Evolutionary conservation across 768 basidiomycete genomes (phyloP), one percentile per base, ranked within the genome.

Genomic region (Collybia sordida): DNA sequence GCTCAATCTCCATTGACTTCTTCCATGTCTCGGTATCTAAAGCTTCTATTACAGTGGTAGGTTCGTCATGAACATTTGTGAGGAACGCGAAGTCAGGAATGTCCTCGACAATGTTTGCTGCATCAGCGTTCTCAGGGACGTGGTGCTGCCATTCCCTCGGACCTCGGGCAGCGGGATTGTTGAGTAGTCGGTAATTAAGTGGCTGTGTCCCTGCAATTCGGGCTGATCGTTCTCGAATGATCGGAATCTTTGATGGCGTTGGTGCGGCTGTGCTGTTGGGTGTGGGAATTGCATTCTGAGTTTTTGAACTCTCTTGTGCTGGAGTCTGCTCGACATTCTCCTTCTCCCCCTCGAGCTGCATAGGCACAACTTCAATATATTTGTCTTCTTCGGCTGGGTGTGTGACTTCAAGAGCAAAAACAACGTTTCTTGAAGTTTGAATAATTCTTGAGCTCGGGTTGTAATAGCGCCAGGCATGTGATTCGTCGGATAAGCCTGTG

Each of bases 1-100:
- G 43, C 41, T 69, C 61, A 14, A 57, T 45, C 9, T 64, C 50
- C 59, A 68, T 62, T 7, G 60, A 61, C 5, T 52, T 27, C 41
- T 57, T 52, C 65, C 60, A 65, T 18, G 63, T 28, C 0, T 47
- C 14, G 21, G 17, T 42, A 18, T 36, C 22, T 19, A 51, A 17
- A 38, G 53, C 53, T 35, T 58, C 53, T 0, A 49, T n/a, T 3
- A 54, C 7, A 3, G 23, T 49, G 12, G 45, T 19, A 4, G 56
- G 52, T 25, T 57, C 42, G 22, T 35, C 23, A 7, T 52, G 28
- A 19, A 17, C 12, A 4, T 36, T 23, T 4, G 24, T 47, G 35
- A 57, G 41, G 50, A 54, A 45, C 5, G 27, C 47, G 5, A 52
- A 18, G 12, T 54, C 47, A 0, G 31, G 43, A 0, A 43, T 19